phyloP scores from a whole-genome alignment of 2,329 filamentous ascomycete species.

The Fusarium veterinarium region DNA sequence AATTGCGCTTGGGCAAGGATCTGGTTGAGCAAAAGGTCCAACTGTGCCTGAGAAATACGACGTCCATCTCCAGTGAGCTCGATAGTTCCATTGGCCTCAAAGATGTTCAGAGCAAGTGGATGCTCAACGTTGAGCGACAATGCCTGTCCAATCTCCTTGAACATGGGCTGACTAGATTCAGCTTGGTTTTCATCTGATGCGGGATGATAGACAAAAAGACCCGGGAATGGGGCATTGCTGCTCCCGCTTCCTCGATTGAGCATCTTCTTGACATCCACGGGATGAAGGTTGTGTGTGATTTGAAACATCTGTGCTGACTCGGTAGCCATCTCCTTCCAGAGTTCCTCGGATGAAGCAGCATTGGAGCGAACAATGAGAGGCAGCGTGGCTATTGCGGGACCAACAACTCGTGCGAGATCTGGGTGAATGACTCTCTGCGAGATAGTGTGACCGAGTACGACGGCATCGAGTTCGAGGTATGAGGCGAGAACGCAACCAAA shows the following conservation, averaged over 20 bases:
- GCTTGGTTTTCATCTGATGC: neutral
- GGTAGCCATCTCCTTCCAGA: slow-evolving; percentile 8
- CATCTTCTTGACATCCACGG: slow-evolving; percentile 25
- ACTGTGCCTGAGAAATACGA: slow-evolving; percentile 12
- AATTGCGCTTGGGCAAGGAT: slow-evolving; percentile 3
- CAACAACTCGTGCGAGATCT: neutral
- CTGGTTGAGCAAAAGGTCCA: slow-evolving; percentile 12
- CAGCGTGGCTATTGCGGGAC: slow-evolving; percentile 19
- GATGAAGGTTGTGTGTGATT: slow-evolving; percentile 7
- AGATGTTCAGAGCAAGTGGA: slow-evolving; percentile 16
- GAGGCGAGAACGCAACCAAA: slow-evolving; percentile 21
- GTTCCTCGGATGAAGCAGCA: neutral
- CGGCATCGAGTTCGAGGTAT: neutral
- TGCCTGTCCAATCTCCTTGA: slow-evolving; percentile 14
- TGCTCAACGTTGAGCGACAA: slow-evolving; percentile 29
- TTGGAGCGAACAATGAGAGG: slow-evolving; percentile 15
- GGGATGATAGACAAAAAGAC: slow-evolving; percentile 25
- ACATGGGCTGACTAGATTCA: neutral
- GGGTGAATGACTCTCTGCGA: slow-evolving; percentile 15
- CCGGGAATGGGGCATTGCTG: slow-evolving; percentile 9
- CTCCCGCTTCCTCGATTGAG: neutral
- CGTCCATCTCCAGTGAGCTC: slow-evolving; percentile 28
- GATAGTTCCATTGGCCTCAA: neutral
- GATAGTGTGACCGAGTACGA: slow-evolving; percentile 14
- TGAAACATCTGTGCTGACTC: slow-evolving; percentile 10